Conservation (phyloP, 1,139 yeast genomes). For the Scheffersomyces lignicola region DNA sequence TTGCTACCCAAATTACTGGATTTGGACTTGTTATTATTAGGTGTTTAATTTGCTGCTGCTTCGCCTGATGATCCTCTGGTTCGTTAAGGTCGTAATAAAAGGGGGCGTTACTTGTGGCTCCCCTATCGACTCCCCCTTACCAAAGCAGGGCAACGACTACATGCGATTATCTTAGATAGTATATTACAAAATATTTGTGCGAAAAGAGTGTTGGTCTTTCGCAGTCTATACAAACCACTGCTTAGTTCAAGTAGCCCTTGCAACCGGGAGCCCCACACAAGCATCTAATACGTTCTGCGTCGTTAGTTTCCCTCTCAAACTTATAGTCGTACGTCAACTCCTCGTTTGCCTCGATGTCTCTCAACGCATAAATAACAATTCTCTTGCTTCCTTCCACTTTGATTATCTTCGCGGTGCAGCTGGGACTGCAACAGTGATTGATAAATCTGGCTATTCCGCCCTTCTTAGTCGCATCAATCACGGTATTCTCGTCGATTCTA, state of each 20-base stretch:
- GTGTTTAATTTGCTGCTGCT: no score
- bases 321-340: slow-evolving; percentile 95
- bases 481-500: slow-evolving; percentile 90
- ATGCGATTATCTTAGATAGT: no score
- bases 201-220: no score
- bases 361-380: slow-evolving; percentile 89
- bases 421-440: slow-evolving; percentile 96
- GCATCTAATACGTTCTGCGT: slow-evolving; percentile 87
- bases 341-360: slow-evolving; percentile 87
- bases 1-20: background rate
- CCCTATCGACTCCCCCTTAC: no score
- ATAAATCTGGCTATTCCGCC: slow-evolving; percentile 97
- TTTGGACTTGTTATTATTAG: background rate
- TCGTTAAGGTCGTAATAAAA: no score
- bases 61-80: no score
- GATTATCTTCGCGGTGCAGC: slow-evolving; percentile 95
- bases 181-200: no score
- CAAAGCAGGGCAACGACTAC: no score
- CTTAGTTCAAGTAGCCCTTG: slow-evolving; percentile 84
- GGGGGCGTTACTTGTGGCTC: no score
- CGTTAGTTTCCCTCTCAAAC: slow-evolving; percentile 88
- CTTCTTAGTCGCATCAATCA: slow-evolving; percentile 94
- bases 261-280: slow-evolving; percentile 94
- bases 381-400: slow-evolving; percentile 93
- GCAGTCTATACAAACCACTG: slow-evolving; percentile 3